Conservation (phyloP, 306 rosid species). For the Medicago ruthenica region DNA sequence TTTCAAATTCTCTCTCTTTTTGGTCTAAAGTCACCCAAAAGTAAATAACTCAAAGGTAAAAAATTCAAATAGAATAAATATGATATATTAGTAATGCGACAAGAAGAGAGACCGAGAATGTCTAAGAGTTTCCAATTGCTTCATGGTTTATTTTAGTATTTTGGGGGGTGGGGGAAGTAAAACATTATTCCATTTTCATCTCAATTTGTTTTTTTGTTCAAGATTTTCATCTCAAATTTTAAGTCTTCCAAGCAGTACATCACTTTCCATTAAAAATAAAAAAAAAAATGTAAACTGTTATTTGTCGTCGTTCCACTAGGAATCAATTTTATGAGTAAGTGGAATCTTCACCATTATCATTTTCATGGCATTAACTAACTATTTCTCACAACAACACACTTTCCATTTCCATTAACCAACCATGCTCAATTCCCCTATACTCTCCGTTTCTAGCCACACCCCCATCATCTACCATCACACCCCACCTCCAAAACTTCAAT, state of each 20-base stretch:
- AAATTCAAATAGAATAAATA: too few relatives aligned
- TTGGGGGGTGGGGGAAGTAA: too few relatives aligned
- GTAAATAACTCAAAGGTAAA: too few relatives aligned
- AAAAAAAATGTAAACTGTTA: not conserved
- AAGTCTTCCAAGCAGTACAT: not conserved
- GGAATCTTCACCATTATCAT: constrained; percentile 42
- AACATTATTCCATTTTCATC: too few relatives aligned
- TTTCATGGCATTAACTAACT: not conserved
- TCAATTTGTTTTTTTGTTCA: too few relatives aligned
- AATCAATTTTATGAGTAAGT: constrained; percentile 45
- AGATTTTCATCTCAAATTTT: too few relatives aligned
- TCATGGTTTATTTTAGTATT: too few relatives aligned
- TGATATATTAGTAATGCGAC: too few relatives aligned
- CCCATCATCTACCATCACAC: constrained; percentile 31
- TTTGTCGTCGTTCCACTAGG: constrained; percentile 39
- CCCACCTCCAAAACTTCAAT: constrained; percentile 40
- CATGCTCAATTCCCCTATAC: constrained; percentile 49
- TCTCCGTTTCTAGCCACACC: constrained; percentile 46
- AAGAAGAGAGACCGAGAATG: too few relatives aligned
- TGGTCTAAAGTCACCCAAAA: too few relatives aligned
- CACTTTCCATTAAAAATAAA: not conserved
- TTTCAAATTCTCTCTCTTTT: too few relatives aligned
- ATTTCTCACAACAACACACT: not conserved
- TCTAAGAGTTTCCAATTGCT: too few relatives aligned
- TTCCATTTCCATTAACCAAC: not conserved